phyloP scores from a whole-genome alignment of 148 eudicot genomes.

The Cornus suecica region DNA sequence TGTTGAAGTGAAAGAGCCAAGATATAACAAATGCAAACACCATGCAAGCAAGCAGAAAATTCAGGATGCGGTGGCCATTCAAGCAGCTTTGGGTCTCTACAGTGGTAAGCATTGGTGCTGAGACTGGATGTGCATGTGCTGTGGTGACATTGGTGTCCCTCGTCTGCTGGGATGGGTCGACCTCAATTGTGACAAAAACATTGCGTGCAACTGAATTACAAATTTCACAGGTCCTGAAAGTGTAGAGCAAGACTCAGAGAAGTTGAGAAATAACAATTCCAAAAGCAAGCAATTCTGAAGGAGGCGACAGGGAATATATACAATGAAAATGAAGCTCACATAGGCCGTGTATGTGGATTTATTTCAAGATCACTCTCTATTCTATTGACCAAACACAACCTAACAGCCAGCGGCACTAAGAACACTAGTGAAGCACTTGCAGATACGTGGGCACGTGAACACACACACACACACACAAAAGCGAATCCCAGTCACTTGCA shows the following conservation, averaged over 20 bases:
- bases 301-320: neutral
- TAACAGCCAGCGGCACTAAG: neutral
- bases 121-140: neutral
- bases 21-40: constrained; percentile 57
- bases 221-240: constrained; percentile 47
- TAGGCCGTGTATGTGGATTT: neutral
- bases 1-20: constrained; percentile 59
- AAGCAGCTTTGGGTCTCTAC: constrained; percentile 33
- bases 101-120: constrained; percentile 7
- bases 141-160: constrained; percentile 12
- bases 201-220: constrained; percentile 44
- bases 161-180: constrained; percentile 26
- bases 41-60: constrained; percentile 49
- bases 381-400: neutral
- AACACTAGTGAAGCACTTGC: neutral
- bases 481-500: too few species aligned
- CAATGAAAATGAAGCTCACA: neutral
- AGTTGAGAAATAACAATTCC: neutral
- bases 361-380: neutral
- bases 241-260: neutral
- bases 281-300: neutral
- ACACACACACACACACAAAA: too few species aligned
- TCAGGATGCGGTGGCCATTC: constrained; percentile 45
- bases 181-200: constrained; percentile 26
- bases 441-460: too few species aligned